These are phyloP conservation scores for Xylaria sp. DNA, from an alignment of 2,329 filamentous ascomycete species.

Conservation along the genomic window DNA sequence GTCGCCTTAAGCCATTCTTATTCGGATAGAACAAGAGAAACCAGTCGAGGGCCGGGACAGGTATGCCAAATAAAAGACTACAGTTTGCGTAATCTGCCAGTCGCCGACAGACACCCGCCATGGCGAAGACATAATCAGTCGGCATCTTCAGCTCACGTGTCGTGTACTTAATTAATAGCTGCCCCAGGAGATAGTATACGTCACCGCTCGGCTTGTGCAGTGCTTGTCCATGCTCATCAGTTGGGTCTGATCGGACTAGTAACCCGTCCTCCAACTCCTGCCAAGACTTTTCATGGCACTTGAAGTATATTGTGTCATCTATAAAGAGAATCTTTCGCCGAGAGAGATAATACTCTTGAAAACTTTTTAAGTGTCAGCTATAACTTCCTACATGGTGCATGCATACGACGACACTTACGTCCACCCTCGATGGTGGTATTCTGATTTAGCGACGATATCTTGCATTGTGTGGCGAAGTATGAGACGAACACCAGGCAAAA, in stretches of 20 bases:
- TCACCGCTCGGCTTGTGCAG: slow-evolving; percentile 39
- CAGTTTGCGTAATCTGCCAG: slow-evolving; percentile 38
- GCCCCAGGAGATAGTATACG: slow-evolving; percentile 38
- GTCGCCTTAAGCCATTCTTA: slow-evolving; percentile 32
- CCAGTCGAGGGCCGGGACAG: slow-evolving; percentile 38
- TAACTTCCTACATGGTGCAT: background rate
- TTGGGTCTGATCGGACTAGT: slow-evolving; percentile 28
- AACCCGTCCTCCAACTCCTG: slow-evolving; percentile 38
- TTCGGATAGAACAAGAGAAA: slow-evolving; percentile 39
- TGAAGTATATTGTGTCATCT: slow-evolving; percentile 38
- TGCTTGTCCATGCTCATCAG: slow-evolving; percentile 31
- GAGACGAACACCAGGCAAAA: slow-evolving; percentile 35
- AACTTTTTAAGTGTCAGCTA: slow-evolving; percentile 26
- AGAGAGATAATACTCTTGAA: slow-evolving; percentile 42
- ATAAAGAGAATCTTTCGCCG: slow-evolving; percentile 39
- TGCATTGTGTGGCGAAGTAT: slow-evolving; percentile 38
- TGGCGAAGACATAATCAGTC: slow-evolving; percentile 37
- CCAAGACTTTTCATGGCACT: slow-evolving; percentile 35
- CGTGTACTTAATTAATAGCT: slow-evolving; percentile 39
- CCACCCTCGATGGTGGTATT: slow-evolving; percentile 39
- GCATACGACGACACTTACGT: slow-evolving; percentile 33
- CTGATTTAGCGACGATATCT: slow-evolving; percentile 35
- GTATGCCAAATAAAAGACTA: slow-evolving; percentile 38
- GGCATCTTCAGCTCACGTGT: slow-evolving; percentile 37
- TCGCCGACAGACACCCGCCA: slow-evolving; percentile 38